A percentile compares a stretch with the other conserved stretches of the same genome.
phyloP scores from a whole-genome alignment of 2,329 filamentous ascomycete species.

The Scedosporium aurantiacum region DNA sequence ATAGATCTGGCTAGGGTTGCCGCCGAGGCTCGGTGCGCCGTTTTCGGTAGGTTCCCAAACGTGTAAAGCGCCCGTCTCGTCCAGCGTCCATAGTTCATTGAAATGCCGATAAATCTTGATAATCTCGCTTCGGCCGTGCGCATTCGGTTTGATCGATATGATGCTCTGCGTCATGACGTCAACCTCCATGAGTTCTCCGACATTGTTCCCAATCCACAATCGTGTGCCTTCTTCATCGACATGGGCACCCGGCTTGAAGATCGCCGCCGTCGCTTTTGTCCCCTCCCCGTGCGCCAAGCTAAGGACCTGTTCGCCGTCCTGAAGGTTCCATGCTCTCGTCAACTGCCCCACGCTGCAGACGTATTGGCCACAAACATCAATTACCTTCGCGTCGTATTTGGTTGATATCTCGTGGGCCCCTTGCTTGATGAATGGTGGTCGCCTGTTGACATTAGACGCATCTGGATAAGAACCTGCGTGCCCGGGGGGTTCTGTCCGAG shows the following conservation, averaged over 20 bases:
- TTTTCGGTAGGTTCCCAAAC: constrained; percentile 72
- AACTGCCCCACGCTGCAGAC: constrained; percentile 79
- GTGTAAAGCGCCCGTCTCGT: constrained; percentile 76
- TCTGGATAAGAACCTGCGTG: constrained; percentile 65
- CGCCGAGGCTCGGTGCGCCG: constrained; percentile 62
- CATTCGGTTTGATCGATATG: constrained; percentile 54
- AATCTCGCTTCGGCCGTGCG: constrained; percentile 70
- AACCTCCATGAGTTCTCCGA: constrained; percentile 80
- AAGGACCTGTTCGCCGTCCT: constrained; percentile 71
- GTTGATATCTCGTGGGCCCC: constrained; percentile 68
- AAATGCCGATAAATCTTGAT: constrained; percentile 76
- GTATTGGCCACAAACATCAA: constrained; percentile 80
- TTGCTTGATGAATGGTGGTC: constrained; percentile 63
- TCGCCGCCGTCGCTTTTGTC: constrained; percentile 66
- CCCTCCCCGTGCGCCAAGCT: constrained; percentile 77
- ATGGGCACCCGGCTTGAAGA: constrained; percentile 72
- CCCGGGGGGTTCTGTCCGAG: constrained; percentile 32
- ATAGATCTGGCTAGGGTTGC: constrained; percentile 61
- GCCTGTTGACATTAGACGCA: constrained; percentile 69
- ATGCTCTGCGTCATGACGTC: constrained; percentile 68
- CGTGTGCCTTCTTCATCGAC: constrained; percentile 70
- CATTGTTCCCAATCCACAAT: constrained; percentile 83
- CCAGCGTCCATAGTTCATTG: constrained; percentile 87
- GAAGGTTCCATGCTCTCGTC: constrained; percentile 78
- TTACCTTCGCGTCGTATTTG: constrained; percentile 75